phyloP scores from a whole-genome alignment of 306 rosid species.

The Fragaria iinumae region DNA sequence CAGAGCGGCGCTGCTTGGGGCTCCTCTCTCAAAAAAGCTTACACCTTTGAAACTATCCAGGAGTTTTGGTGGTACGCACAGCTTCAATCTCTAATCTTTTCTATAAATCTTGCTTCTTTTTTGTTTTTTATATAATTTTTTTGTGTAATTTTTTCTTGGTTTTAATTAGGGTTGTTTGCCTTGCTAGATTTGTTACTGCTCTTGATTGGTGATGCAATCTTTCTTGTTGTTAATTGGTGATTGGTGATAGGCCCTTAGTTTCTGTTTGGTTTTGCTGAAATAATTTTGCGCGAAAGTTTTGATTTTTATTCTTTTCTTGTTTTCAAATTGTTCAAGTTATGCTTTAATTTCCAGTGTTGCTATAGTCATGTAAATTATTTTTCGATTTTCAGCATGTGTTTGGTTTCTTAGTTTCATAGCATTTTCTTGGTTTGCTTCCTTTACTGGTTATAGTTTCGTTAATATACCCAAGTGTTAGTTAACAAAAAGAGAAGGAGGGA shows the following conservation, averaged over 20 bases:
- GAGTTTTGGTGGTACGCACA: slow-evolving; percentile 81
- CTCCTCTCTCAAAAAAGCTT: slow-evolving; percentile 62
- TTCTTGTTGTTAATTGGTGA: background rate
- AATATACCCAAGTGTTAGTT: background rate
- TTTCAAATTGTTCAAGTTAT: background rate
- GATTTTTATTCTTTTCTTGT: background rate
- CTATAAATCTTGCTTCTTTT: background rate
- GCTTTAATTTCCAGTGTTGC: background rate
- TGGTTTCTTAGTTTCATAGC: background rate
- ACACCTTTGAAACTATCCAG: slow-evolving; percentile 83
- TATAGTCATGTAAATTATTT: background rate
- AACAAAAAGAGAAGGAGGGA: background rate
- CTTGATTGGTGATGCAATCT: background rate
- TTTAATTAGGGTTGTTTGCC: background rate
- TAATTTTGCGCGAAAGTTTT: background rate
- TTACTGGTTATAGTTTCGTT: background rate
- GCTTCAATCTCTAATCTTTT: background rate
- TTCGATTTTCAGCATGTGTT: background rate
- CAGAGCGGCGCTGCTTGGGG: slow-evolving; percentile 92
- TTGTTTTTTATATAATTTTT: background rate
- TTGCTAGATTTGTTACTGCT: background rate
- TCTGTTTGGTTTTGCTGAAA: background rate
- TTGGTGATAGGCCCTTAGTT: background rate
- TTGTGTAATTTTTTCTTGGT: background rate
- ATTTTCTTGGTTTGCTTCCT: too few species aligned